Percentiles rank a stretch among this genome's conserved stretches.
Conservation (phyloP, 2,329 filamentous ascomycete species). For the Dactylonectria macrodidyma region DNA sequence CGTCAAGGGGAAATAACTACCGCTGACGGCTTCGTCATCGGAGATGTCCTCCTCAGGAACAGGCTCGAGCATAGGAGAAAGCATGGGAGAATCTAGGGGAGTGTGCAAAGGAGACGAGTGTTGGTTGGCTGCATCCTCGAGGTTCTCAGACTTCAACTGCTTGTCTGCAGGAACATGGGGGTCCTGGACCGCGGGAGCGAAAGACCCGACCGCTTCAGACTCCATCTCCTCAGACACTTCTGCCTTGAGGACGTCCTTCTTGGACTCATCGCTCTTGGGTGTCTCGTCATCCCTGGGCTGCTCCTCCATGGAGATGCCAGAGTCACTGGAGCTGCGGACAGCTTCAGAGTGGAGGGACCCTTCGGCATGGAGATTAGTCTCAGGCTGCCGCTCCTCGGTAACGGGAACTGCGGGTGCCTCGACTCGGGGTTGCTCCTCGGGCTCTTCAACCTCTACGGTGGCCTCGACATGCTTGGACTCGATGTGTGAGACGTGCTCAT, state of each 20-base stretch:
- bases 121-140: slow-evolving; percentile 25
- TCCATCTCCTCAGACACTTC: slow-evolving; percentile 13
- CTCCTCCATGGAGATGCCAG: slow-evolving; percentile 42
- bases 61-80: slow-evolving; percentile 40
- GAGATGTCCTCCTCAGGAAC: slow-evolving; percentile 40
- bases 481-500: slow-evolving; percentile 10
- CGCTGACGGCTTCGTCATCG: slow-evolving; percentile 26
- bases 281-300: slow-evolving; percentile 35
- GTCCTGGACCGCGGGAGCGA: neutral
- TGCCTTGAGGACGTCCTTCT: slow-evolving; percentile 17
- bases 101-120: slow-evolving; percentile 25
- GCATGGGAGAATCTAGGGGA: slow-evolving; percentile 27
- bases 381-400: slow-evolving; percentile 4
- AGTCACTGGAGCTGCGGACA: slow-evolving; percentile 39
- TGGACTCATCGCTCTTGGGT: neutral
- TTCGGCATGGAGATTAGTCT: neutral
- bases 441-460: slow-evolving; percentile 8
- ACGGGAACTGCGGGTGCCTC: neutral
- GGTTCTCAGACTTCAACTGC: slow-evolving; percentile 15
- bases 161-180: slow-evolving; percentile 1
- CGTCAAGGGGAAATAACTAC: slow-evolving; percentile 5
- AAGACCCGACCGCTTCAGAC: slow-evolving; percentile 2
- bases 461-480: slow-evolving; percentile 21
- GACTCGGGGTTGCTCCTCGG: slow-evolving; percentile 9
- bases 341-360: slow-evolving; percentile 1